Base-by-base conservation (phyloP, 768 basidiomycete genomes). In the Porpolomopsis calyptriformis region DNA sequence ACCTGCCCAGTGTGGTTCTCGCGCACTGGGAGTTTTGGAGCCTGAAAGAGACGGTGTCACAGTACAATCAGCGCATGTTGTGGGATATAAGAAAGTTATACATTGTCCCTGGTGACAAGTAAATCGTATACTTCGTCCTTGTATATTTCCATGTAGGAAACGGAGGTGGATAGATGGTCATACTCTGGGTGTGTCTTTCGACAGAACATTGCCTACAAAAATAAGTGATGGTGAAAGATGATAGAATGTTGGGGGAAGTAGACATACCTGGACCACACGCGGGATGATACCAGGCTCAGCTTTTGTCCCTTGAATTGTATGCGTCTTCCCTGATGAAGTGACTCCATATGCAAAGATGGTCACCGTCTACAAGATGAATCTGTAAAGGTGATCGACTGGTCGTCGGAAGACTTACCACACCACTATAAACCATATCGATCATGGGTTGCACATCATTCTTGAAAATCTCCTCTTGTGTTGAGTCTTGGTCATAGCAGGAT, bases 311-410 rank as follows among this genome's bases (percentile, higher is more conserved):
- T 92, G 89, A 86, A 94, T 93, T 0, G 91, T 94, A 60, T 90
- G 78, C 0, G 89, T 93, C 68, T 91, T 92, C 14, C 89, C 90
- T 4, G 85, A 88, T 1, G 86, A 89, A 8, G 88, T 92, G 10
- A 91, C 88, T 5, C 90, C 90, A 62, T 92, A 92, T 1, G 87
- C 85, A 52, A 92, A 91, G 12, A 92, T 79, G 8, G 88, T 91
- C 3, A 88, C 80, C 0, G 83, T 89, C 85, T 88, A 46, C 16
- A 22, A 9, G 19, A 27, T 45, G n/a, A 37, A 29, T 56, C 18
- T 52, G 40, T 23, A 33, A 12, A 23, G 18, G 24, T 9, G 22
- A 31, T 45, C 12, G 38, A 31, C 56, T n/a, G 52, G 43, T n/a
- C 31, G 2, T n/a, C 18, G 9, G 25, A 19, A 14, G 24, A 64